Evolutionary conservation across 2,329 filamentous ascomycete genomes (phyloP).

Genomic region (Plenodomus tracheiphilus): DNA sequence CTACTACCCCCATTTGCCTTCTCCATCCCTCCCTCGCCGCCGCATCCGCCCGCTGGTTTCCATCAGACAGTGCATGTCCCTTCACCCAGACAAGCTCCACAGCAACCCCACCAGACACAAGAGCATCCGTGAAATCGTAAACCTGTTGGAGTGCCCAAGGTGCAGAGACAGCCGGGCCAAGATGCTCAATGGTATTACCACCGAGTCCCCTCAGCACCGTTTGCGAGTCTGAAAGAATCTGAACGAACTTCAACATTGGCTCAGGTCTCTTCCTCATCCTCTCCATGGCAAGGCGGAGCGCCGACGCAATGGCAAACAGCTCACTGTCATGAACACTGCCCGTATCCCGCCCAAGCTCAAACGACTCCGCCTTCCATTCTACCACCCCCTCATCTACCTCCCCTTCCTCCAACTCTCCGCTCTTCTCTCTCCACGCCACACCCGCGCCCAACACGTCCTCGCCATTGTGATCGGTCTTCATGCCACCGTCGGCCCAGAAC

Average conservation of each 20-base stretch:
- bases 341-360: neutral
- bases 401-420: neutral
- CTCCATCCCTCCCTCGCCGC: neutral
- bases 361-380: neutral
- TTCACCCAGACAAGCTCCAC: constrained; percentile 6
- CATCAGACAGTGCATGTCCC: constrained; percentile 1
- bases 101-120: neutral
- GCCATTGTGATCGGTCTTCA: neutral
- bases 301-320: constrained; percentile 2
- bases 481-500: constrained; percentile 2
- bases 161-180: neutral
- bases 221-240: neutral
- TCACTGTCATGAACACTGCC: neutral
- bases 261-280: neutral
- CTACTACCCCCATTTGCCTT: neutral
- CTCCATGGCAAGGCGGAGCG: neutral
- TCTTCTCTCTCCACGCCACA: neutral
- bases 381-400: neutral
- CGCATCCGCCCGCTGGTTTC: constrained; percentile 1
- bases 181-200: neutral
- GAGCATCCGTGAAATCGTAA: constrained; percentile 1
- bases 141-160: constrained; percentile 1
- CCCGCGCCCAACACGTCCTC: constrained; percentile 3
- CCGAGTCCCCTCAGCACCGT: neutral
- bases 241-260: neutral